These are phyloP conservation scores for Wickerhamiella hasegawae DNA, from an alignment of 805 yeast genomes.

Conservation along the genomic window DNA sequence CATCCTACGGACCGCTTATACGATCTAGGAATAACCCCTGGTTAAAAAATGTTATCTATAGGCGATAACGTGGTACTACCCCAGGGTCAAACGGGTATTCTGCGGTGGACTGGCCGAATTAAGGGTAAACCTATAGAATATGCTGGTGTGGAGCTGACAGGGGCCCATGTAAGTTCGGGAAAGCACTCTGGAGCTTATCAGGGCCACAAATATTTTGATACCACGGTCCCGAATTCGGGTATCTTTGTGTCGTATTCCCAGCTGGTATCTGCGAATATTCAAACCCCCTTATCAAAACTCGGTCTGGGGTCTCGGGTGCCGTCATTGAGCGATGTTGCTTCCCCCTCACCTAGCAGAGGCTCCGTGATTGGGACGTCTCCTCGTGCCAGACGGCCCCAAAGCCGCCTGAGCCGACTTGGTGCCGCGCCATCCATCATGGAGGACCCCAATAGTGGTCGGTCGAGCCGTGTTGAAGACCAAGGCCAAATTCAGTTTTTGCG, in stretches of 20 bases:
- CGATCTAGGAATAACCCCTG: neutral
- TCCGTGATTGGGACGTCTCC: too few relatives aligned
- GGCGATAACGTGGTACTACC: conserved; percentile 32
- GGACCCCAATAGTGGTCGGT: too few relatives aligned
- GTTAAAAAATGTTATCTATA: conserved; percentile 9
- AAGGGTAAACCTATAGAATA: conserved; percentile 57
- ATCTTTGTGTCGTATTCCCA: conserved; percentile 38
- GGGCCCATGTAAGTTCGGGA: conserved; percentile 40
- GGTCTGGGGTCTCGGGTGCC: too few relatives aligned
- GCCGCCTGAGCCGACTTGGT: too few relatives aligned
- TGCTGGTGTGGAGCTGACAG: conserved; percentile 79
- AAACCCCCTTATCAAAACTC: conserved; percentile 6
- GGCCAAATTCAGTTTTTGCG: conserved; percentile 12
- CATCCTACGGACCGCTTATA: too few relatives aligned
- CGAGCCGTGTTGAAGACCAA: too few relatives aligned
- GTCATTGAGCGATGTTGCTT: too few relatives aligned
- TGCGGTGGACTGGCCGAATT: conserved; percentile 59
- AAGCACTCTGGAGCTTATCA: conserved; percentile 75
- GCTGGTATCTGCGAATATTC: conserved; percentile 14
- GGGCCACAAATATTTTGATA: conserved; percentile 53
- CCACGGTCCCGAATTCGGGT: conserved; percentile 51
- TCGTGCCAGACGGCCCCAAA: too few relatives aligned
- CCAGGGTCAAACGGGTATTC: conserved; percentile 50
- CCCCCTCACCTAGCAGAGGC: too few relatives aligned
- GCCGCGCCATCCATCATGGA: too few relatives aligned